Evolutionary conservation across 768 basidiomycete species (phyloP), one percentile per base, ranked within the genome.

Genomic region (Amanita muscaria): DNA sequence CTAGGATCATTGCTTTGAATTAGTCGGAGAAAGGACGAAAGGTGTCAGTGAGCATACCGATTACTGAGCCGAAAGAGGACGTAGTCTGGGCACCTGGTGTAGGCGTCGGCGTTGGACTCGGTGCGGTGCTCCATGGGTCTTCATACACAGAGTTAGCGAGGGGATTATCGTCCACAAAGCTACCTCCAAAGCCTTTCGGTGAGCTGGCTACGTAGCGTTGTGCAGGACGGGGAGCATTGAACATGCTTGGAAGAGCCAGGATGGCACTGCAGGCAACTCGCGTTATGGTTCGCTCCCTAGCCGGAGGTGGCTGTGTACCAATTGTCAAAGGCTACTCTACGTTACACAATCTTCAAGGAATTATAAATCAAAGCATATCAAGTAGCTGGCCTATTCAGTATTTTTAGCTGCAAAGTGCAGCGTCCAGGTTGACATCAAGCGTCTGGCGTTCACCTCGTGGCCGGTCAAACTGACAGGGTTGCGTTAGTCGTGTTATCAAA

Each of bases 391-490:
- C 27, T 24, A 42, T 31, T 21, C 30, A 5, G 19, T 15, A 18
- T 67, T 68, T 66, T 87, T 88, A 21, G 78, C 84, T 24, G 86
- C 86, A 56, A 90, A 91, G 68, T 97, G 92, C 59, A 98, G 70
- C 25, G 91, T 94, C 94, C 94, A 98, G 46, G 82, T 86, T 21
- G 80, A 79, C 45, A 97, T 66, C 29, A 98, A 62, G 48, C 90
- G 77, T 61, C 88, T 78, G 55, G 77, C 70, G 60, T 91, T 90
- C 52, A 99, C 90, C 56, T 79, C 67, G 22, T 88, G 82, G 15
- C 91, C 88, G 31, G 82, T 80, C 64, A 98, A 69, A 33, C 92
- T 94, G 27, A 21, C 49, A 15, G 40, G 12, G 31, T 47, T 57
- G 16, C 59, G 53, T 22, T 29, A 48, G 54, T 29, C 36, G 41